phyloP scores from a whole-genome alignment of 257 asterid species.

The Solanum habrochaites region DNA sequence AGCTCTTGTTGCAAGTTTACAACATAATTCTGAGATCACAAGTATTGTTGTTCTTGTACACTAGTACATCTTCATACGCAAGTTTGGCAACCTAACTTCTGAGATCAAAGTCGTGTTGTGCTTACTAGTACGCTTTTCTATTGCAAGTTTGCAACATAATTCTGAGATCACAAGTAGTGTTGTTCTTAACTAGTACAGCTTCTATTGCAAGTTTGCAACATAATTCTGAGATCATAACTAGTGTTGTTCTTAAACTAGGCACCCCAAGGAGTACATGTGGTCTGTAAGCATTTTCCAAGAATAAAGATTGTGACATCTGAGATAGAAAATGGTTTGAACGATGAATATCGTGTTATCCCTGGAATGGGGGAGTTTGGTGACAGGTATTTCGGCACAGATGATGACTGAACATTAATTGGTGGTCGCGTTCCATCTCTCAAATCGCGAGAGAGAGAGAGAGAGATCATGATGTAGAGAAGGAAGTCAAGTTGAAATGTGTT shows the following conservation, averaged over 20 bases:
- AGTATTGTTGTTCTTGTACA: background rate
- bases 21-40: background rate
- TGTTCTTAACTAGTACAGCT: background rate
- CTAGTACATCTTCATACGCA: too few species aligned
- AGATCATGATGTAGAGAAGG: background rate
- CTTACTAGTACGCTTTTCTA: background rate
- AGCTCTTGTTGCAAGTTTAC: background rate
- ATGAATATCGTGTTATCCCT: conserved; percentile 85
- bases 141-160: background rate
- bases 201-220: background rate
- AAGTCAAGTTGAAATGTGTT: background rate
- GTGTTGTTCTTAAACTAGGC: conserved; percentile 38
- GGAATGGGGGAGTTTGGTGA: conserved; percentile 99
- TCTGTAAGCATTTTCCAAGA: conserved; percentile 81
- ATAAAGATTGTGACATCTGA: conserved; percentile 95
- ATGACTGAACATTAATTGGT: conserved; percentile 26
- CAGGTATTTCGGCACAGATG: conserved; percentile 89
- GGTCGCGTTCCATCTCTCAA: background rate
- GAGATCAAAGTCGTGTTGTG: background rate
- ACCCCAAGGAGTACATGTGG: conserved; percentile 94
- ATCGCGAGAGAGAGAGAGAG: background rate
- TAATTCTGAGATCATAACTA: background rate
- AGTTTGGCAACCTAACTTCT: background rate
- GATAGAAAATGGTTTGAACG: conserved; percentile 79
- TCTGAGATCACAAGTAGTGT: background rate